Conservation (phyloP, 164 flowering plant species). For the Vitis cinerea region DNA sequence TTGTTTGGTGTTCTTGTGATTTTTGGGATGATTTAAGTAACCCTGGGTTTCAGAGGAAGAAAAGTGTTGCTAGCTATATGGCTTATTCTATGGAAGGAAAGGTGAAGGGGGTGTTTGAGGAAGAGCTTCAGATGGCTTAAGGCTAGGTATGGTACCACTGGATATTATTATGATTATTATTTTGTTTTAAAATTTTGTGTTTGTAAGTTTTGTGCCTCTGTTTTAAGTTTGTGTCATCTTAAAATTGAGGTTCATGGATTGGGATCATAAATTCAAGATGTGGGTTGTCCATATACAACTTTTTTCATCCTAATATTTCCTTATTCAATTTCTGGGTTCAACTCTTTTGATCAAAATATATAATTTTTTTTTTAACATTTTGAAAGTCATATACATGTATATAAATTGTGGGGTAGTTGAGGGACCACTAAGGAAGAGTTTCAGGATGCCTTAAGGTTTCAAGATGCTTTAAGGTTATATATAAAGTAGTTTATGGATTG, state of each 20-base stretch:
- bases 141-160: slow-evolving; percentile 28
- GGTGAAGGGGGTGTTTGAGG: slow-evolving; percentile 41
- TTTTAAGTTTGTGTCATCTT: no score
- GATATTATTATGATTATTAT: slow-evolving; percentile 35
- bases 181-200: no score
- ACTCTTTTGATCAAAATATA: neutral
- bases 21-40: slow-evolving; percentile 15
- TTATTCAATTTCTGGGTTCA: neutral
- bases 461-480: no score
- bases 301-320: no score
- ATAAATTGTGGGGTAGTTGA: neutral
- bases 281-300: neutral
- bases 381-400: no score
- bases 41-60: slow-evolving; percentile 61
- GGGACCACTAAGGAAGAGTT: neutral
- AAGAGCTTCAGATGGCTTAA: slow-evolving; percentile 53
- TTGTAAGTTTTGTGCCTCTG: no score
- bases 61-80: slow-evolving; percentile 55
- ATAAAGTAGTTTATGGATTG: no score
- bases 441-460: no score
- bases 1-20: no score
- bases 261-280: neutral
- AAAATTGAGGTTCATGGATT: neutral
- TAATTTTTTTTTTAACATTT: no score
- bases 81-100: slow-evolving; percentile 48